Base-by-base conservation (phyloP, 371 early-diverging fungal genomes). In the Mucor circinelloides region DNA sequence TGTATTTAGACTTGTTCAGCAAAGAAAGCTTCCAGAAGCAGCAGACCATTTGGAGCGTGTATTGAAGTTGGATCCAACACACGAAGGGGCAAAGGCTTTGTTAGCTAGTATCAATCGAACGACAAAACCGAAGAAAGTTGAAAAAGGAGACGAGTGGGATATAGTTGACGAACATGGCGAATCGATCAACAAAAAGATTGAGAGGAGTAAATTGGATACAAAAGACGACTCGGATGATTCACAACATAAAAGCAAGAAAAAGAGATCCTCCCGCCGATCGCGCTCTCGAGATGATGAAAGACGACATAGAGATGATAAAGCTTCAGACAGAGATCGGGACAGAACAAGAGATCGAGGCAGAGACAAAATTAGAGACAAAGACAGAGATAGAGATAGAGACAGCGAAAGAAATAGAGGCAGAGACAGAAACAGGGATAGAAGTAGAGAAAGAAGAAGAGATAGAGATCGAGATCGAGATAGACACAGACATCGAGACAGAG, bases 31-130 rank as follows among this genome's bases (percentile, higher is more conserved):
- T 15, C 17, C 59, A 3, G 82, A 77, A 6, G 79, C 82, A 13
- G 68, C 71, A 17, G 72, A 69, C 13, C 72, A 79, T 27, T 38
- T 82, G 10, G 75, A 82, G 19, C 74, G 76, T 9, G 78, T 70
- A 4, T 44, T 82, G 0, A 68, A 70, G 25, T n/a, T 76, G 8
- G 78, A 76, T 32, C 74, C 80, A 25, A 67, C 62, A 0, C 79
- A 82, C 63, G 71, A 72, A 48, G 72, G 46, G 0, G 79, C 79
- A 6, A 74, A 74, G 40, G 68, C 70, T 10, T 46, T 82, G 25
- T 44, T 81, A 13, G 71, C 71, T 3, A 76, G 62, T 32, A 42
- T 80, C 4, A 62, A 71, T 48, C 74, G 64, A 38, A 75, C 71
- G 6, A 57, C 61, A 12, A 32, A 68, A 15, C 63, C 64, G 15